Evolutionary conservation across 192 early-diverging fungal species (phyloP), one percentile per base, ranked within the genome.

Genomic region (Lobosporangium transversale): DNA sequence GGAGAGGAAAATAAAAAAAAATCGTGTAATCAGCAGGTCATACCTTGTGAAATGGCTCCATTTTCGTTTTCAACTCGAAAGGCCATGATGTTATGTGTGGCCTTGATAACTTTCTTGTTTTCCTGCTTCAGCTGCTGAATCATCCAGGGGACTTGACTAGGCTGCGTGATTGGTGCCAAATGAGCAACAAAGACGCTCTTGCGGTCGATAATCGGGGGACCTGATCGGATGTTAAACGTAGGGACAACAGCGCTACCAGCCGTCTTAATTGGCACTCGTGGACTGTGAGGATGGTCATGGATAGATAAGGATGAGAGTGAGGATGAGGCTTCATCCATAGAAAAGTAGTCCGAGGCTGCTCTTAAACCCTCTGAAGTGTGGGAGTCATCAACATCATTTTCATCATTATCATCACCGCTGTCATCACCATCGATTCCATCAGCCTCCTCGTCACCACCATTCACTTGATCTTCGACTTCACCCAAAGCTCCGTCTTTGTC

Each of bases 71-170:
- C 80, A 47, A 97, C 89, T 9, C 95, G 89, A 66, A 94, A 98
- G 1, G 96, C 96, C 58, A 89, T 68, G 33, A 97, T 97, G 67
- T 95, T 95, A 82, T 98, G 96, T 2, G 96, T 94, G 0, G 96
- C 95, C 59, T 88, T 86, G 4, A 90, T 87, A 35, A 95, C 90
- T 48, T 89, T 90, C 66, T 88, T 93, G 71, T 95, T 76, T 37
- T 76, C 73, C 37, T 88, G 53, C 78, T 68, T 49, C 85, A 81
- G 66, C 90, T 71, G 45, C 82, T 84, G 51, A 58, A 65, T 31
- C 91, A 80, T 17, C 83, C 81, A 11, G 57, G 68, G 80, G 27
- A 91, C 90, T 42, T 93, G 78, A 12, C 59, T 62, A 11, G 81
- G 62, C 52, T 79, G 86, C 4, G 64, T 82, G 5, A 86, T 91